Evolutionary conservation across 768 basidiomycete genomes (phyloP).

Genomic region (Rhodotorula sphaerocarpa): DNA sequence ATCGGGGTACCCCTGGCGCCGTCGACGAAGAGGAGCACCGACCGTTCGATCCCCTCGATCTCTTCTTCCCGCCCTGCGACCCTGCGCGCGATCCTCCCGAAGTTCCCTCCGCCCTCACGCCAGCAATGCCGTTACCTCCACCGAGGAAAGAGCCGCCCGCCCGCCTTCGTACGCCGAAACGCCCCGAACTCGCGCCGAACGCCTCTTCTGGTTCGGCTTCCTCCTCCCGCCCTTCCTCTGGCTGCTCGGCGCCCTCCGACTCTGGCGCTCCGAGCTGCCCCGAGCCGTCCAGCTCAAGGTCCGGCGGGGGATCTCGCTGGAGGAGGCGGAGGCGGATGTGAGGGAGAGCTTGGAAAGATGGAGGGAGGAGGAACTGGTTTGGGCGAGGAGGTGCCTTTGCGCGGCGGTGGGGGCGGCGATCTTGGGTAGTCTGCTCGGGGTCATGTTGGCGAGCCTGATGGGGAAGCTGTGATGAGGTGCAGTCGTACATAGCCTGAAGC

Average conservation of each 20-base stretch:
- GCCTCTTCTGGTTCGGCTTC: constrained; percentile 22
- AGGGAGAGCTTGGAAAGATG: constrained; percentile 4
- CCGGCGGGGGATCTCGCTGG: neutral
- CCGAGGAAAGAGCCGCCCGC: neutral
- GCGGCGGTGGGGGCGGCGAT: neutral
- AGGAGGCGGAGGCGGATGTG: neutral
- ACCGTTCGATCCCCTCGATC: no score
- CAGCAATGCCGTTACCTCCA: no score
- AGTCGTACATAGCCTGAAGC: neutral
- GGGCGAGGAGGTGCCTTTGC: constrained; percentile 18
- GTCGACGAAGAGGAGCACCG: no score
- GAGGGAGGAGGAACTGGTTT: constrained; percentile 19
- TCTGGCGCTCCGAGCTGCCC: constrained; percentile 1
- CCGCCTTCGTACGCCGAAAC: constrained; percentile 5
- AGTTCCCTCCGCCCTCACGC: no score
- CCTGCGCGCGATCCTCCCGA: no score
- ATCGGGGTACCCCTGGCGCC: no score
- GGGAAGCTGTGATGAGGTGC: neutral
- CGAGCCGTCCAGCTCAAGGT: neutral
- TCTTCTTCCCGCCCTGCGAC: no score
- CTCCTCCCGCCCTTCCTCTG: constrained; percentile 8
- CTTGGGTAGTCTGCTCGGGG: neutral
- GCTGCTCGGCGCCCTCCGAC: neutral
- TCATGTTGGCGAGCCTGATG: neutral
- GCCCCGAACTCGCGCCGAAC: constrained; percentile 18